phyloP scores from a whole-genome alignment of 2,329 filamentous ascomycete species.

The Pseudogymnoascus sp. region DNA sequence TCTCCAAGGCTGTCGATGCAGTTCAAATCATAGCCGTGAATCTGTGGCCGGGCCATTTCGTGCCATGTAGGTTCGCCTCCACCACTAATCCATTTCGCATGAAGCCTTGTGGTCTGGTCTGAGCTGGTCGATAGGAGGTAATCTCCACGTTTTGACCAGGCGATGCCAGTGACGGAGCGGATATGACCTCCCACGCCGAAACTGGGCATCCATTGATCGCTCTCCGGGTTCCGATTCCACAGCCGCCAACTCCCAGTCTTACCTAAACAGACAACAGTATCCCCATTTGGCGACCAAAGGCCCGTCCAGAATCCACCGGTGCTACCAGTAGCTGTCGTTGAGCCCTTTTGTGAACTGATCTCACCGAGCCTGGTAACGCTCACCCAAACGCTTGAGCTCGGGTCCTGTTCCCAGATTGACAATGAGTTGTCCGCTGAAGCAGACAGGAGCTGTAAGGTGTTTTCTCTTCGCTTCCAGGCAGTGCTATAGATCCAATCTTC shows the following conservation, averaged over 20 bases:
- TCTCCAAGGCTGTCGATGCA: slow-evolving; percentile 71
- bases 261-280: slow-evolving; percentile 70
- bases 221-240: slow-evolving; percentile 57
- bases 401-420: slow-evolving; percentile 83
- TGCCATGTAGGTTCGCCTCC: slow-evolving; percentile 62
- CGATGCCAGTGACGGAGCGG: slow-evolving; percentile 67
- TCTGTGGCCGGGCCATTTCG: slow-evolving; percentile 90
- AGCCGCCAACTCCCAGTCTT: slow-evolving; percentile 88
- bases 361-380: slow-evolving; percentile 80
- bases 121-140: slow-evolving; percentile 83
- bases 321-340: slow-evolving; percentile 91
- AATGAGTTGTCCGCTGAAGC: slow-evolving; percentile 93
- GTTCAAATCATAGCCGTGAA: slow-evolving; percentile 96
- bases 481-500: slow-evolving; percentile 98
- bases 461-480: slow-evolving; percentile 27
- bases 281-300: slow-evolving; percentile 75
- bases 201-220: slow-evolving; percentile 66
- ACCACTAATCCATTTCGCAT: slow-evolving; percentile 62
- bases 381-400: slow-evolving; percentile 80
- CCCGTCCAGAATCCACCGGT: slow-evolving; percentile 96
- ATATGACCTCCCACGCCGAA: slow-evolving; percentile 79
- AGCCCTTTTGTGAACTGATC: slow-evolving; percentile 89
- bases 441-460: slow-evolving; percentile 65
- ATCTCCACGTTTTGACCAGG: slow-evolving; percentile 73
- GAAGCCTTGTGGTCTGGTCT: slow-evolving; percentile 87